Base-by-base conservation (phyloP, 345 rosid species). In the Leavenworthia alabamica region DNA sequence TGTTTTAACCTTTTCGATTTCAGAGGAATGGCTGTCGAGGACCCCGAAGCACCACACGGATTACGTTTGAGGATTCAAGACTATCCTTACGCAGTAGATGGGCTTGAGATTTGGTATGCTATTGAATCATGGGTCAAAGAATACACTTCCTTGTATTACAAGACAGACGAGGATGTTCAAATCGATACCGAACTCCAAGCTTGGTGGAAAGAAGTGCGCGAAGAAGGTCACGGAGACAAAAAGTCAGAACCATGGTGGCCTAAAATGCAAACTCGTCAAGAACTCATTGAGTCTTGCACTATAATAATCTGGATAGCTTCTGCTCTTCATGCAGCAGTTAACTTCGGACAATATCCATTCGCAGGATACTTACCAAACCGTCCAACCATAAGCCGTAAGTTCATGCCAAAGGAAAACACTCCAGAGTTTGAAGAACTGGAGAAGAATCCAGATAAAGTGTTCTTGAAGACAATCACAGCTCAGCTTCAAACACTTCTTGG, bases 191-290 rank as follows among this genome's bases (percentile, higher is more conserved):
- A 88, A 45, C 92, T 88, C 50, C 85, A 85, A 73, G 72, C 75
- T 7, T 85, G 86, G 92, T 88, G 92, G 96, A 80, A 71, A 15
- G 88, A 85, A 43, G 70, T 83, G 13, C 73, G 80, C 2, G 90
- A 85, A 60, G 78, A 73, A 41, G 96, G 96, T 22, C 90, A 85
- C 3, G 96, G 81, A 4, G 93, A 88, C 81, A 81, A 73, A 70
- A 85, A 82, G 37, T 54, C 85, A 14, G 80, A 80, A 65, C 75
- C 80, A 3, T 85, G 89, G 92, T 88, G 92, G 92, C 88, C 90
- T 3, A 68, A 74, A 67, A 78, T 88, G 84, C 77, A 80, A 13
- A 73, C 71, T 3, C 62, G 66, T 0, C 43, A 73, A 36, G 90
- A 88, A 22, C 80, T 85, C 5, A 72, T 79, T 2, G 67, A 82